Percentiles rank a stretch among this genome's conserved stretches.
phyloP scores from a whole-genome alignment of 1,284 basidiomycete genomes.

The Puccinia polysora region DNA sequence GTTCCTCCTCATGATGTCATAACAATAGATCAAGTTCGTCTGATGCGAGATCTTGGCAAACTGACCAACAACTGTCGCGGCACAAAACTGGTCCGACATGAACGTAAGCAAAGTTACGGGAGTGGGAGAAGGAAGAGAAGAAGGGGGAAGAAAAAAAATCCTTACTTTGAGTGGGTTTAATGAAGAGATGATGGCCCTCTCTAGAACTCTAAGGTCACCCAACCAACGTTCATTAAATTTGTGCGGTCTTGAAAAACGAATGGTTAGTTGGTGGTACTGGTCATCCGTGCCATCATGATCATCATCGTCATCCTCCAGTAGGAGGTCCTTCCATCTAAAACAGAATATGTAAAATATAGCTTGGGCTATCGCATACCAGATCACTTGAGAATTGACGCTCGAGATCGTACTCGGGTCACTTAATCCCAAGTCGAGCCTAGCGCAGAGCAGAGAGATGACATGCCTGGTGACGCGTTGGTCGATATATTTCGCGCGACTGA shows the following conservation, averaged over 20 bases:
- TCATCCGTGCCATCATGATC: conserved; percentile 54
- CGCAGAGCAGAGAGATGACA: conserved; percentile 76
- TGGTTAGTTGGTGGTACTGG: background rate
- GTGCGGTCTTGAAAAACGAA: conserved; percentile 43
- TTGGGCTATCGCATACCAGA: conserved; percentile 91
- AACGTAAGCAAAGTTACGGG: background rate
- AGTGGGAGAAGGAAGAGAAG: background rate
- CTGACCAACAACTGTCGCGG: conserved; percentile 80
- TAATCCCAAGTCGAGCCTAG: conserved; percentile 71
- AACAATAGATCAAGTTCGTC: conserved; percentile 90
- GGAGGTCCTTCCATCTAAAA: conserved; percentile 87
- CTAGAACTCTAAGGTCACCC: conserved; percentile 70
- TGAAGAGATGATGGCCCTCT: conserved; percentile 72
- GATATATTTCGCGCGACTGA: conserved; percentile 83
- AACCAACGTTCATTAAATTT: conserved; percentile 63
- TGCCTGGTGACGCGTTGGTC: conserved; percentile 69
- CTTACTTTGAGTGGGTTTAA: conserved; percentile 83
- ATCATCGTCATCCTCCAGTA: conserved; percentile 60
- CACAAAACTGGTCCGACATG: conserved; percentile 66
- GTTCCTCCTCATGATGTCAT: conserved; percentile 85
- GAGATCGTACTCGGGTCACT: conserved; percentile 55
- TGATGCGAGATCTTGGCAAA: conserved; percentile 90
- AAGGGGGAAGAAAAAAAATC: conserved; percentile 7
- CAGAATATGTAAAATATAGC: conserved; percentile 96
- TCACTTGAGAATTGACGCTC: conserved; percentile 53